Evolutionary conservation across 2,329 filamentous ascomycete genomes (phyloP).

Genomic region (Didymella glomerata): DNA sequence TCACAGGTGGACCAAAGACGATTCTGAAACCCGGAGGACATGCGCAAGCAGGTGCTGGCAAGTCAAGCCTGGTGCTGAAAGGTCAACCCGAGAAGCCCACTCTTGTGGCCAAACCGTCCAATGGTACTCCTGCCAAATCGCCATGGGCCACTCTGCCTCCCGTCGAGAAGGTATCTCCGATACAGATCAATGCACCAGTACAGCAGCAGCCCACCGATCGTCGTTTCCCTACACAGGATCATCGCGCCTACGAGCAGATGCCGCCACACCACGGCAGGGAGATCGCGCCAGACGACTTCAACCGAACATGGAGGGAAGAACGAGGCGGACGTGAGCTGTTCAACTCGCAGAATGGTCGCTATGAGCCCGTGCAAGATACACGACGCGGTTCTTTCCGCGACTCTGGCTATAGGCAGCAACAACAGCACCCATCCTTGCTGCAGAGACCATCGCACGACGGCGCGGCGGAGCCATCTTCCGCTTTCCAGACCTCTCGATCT

Average conservation of each 20-base stretch:
- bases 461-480: constrained; percentile 82
- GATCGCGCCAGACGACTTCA: constrained; percentile 94
- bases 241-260: constrained; percentile 63
- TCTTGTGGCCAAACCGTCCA: constrained; percentile 75
- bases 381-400: constrained; percentile 73
- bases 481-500: constrained; percentile 81
- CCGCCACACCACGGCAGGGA: constrained; percentile 72
- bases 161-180: constrained; percentile 79
- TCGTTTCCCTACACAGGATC: constrained; percentile 65
- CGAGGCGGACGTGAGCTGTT: constrained; percentile 78
- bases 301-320: constrained; percentile 81
- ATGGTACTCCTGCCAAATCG: constrained; percentile 79
- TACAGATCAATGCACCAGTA: constrained; percentile 64
- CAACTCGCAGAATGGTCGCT: constrained; percentile 94
- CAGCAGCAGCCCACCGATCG: constrained; percentile 52
- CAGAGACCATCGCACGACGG: constrained; percentile 73
- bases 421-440: constrained; percentile 69
- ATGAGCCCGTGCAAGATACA: constrained; percentile 82
- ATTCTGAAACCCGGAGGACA: constrained; percentile 59
- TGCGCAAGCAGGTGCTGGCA: constrained; percentile 46
- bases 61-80: constrained; percentile 69
- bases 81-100: constrained; percentile 75
- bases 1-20: constrained; percentile 55
- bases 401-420: constrained; percentile 75
- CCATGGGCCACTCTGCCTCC: constrained; percentile 90